Conservation (phyloP, 2,329 filamentous ascomycete species). For the Colletotrichum tofieldiae region DNA sequence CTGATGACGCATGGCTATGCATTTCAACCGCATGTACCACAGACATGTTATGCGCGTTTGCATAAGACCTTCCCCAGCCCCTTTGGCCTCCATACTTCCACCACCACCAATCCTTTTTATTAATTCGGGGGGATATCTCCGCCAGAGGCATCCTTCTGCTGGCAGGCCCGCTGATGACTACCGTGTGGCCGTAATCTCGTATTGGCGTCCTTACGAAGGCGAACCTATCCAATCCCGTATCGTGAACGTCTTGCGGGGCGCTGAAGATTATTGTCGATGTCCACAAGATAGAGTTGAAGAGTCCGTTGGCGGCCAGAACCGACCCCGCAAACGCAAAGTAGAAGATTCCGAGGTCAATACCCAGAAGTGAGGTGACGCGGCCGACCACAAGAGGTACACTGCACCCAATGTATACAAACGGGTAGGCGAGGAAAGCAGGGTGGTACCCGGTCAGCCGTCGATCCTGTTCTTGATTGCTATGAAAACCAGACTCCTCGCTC, state of each 20-base stretch:
- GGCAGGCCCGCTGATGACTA: slow-evolving; percentile 27
- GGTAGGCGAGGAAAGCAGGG: slow-evolving; percentile 71
- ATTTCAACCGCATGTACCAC: slow-evolving; percentile 9
- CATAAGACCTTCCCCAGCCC: slow-evolving; percentile 33
- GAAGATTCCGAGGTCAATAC: slow-evolving; percentile 58
- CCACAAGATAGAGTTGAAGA: slow-evolving; percentile 59
- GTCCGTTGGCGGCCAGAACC: slow-evolving; percentile 65
- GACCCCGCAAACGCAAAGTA: slow-evolving; percentile 69
- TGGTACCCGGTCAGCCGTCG: slow-evolving; percentile 27
- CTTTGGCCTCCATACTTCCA: slow-evolving; percentile 31
- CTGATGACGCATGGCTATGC: background rate
- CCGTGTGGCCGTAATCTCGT: slow-evolving; percentile 34
- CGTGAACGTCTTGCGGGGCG: slow-evolving; percentile 49
- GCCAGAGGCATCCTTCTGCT: slow-evolving; percentile 23
- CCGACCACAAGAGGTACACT: slow-evolving; percentile 73
- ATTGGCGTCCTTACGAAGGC: slow-evolving; percentile 46
- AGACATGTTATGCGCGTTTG: slow-evolving; percentile 16
- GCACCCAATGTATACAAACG: slow-evolving; percentile 74
- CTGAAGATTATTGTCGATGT: slow-evolving; percentile 47
- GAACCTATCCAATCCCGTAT: slow-evolving; percentile 46
- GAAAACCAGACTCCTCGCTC: slow-evolving; percentile 2
- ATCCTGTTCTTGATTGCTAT: background rate
- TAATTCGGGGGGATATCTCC: background rate
- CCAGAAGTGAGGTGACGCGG: slow-evolving; percentile 70
- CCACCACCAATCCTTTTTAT: slow-evolving; percentile 37